Base-by-base conservation (phyloP, 306 rosid species). In the Cucumis melo region DNA sequence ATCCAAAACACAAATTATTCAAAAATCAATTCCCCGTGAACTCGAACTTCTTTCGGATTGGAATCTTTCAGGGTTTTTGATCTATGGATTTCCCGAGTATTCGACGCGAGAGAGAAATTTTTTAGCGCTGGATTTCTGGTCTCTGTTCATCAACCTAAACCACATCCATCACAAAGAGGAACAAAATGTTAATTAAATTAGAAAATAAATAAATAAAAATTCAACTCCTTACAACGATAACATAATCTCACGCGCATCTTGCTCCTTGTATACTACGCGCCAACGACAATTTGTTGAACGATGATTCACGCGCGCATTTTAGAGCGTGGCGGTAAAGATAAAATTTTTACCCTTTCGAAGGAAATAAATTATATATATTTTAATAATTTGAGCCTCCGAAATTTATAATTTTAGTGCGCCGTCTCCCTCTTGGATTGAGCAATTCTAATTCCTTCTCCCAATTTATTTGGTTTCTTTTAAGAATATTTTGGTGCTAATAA, bases 31-130 rank as follows among this genome's bases (percentile, higher is more conserved):
- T 54, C 14, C 14, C 62, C 34, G 63, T 23, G 64, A 21, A 66
- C 21, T 19, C 59, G 24, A 72, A 16, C 60, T 72, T 72, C 24
- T 27, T 48, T 27, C 27, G 3, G 72, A 42, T 27, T 32, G 9
- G 42, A 71, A 19, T 41, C 64, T 27, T 54, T 54, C n/a, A 59
- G 79, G 81, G 76, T 41, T 50, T 50, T 68, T 58, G 82, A 77
- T 67, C 78, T 61, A 57, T 34, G 75, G 65, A 66, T 76, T 75
- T 74, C 53, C 55, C 48, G 67, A 62, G 74, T 79, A 78, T 78
- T 80, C 86, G 88, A 87, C 73, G 80, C 75, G 80, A 32, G 74
- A 80, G 84, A 29, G 83, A 42, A 44, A 55, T 32, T 41, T 68
- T 77, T 17, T 78, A 73, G 70, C 10, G 58, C 44, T 42, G 79